These are phyloP conservation scores for Botrytis sinoallii DNA, from an alignment of 2,329 filamentous ascomycete genomes.

Conservation along the genomic window DNA sequence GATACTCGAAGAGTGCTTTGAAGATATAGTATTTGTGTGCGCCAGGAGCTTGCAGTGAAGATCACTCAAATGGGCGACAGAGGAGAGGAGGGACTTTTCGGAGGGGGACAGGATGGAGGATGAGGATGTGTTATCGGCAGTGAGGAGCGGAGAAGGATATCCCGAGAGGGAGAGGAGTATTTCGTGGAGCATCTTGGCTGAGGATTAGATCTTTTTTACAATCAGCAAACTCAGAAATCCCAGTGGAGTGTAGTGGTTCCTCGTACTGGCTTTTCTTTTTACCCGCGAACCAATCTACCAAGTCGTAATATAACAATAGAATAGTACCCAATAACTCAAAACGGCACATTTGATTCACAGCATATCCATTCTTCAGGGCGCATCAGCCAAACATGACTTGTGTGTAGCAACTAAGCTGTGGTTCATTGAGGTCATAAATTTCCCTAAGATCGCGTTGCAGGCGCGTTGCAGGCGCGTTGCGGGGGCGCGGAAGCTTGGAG, in stretches of 20 bases:
- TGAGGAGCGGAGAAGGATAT: conserved; percentile 85
- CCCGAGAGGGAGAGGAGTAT: conserved; percentile 95
- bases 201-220: conserved; percentile 16
- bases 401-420: background rate
- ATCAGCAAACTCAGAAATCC: conserved; percentile 18
- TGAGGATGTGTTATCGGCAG: conserved; percentile 48
- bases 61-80: conserved; percentile 72
- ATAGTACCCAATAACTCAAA: conserved; percentile 36
- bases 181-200: conserved; percentile 82
- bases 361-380: background rate
- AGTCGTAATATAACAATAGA: conserved; percentile 32
- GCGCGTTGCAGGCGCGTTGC: conserved; percentile 8
- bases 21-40: conserved; percentile 64
- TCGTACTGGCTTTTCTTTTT: conserved; percentile 9
- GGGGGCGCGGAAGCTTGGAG: background rate
- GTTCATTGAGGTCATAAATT: conserved; percentile 2
- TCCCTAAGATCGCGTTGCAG: conserved; percentile 6
- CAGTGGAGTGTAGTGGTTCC: background rate
- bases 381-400: background rate
- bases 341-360: conserved; percentile 35
- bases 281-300: conserved; percentile 27
- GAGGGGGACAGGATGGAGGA: conserved; percentile 64
- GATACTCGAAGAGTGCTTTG: conserved; percentile 73
- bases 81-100: conserved; percentile 76
- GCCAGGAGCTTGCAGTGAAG: conserved; percentile 71